Percentiles rank a stretch among this genome's conserved stretches.
Conservation (phyloP, 2,329 filamentous ascomycete genomes). For the Coniella vitis region DNA sequence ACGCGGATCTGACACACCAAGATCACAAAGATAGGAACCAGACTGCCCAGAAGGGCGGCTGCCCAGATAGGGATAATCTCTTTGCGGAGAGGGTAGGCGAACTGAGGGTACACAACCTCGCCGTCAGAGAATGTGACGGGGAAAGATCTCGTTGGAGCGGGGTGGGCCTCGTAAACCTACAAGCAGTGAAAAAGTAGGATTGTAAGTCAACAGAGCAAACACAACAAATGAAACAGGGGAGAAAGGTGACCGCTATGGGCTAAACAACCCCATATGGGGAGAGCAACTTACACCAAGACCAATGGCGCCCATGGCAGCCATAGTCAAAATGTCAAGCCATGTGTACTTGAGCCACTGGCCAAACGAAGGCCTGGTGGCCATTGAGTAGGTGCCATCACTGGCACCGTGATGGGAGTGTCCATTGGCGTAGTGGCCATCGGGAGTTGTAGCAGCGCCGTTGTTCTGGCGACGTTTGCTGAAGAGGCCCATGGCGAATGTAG, state of each 20-base stretch:
- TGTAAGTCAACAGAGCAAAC: no score
- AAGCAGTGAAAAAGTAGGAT: neutral
- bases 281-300: conserved; percentile 53
- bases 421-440: conserved; percentile 1
- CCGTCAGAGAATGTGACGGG: conserved; percentile 59
- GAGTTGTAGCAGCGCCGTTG: conserved; percentile 9
- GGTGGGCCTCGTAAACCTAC: conserved; percentile 56
- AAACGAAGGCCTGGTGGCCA: conserved; percentile 32
- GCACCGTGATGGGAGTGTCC: conserved; percentile 4
- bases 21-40: conserved; percentile 61
- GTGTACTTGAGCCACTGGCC: conserved; percentile 64
- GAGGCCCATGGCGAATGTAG: conserved; percentile 19
- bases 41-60: conserved; percentile 56
- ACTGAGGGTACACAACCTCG: conserved; percentile 62
- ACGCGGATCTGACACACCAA: conserved; percentile 61
- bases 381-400: conserved; percentile 20
- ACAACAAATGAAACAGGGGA: no score
- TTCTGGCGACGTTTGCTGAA: conserved; percentile 21
- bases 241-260: no score
- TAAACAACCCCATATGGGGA: neutral
- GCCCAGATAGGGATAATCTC: conserved; percentile 68
- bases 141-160: conserved; percentile 63
- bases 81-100: conserved; percentile 63
- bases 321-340: conserved; percentile 61
- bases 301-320: conserved; percentile 57